Percentiles rank a stretch among this genome's conserved stretches.
phyloP scores from a whole-genome alignment of 805 yeast species.

The Lipomyces mesembrius region DNA sequence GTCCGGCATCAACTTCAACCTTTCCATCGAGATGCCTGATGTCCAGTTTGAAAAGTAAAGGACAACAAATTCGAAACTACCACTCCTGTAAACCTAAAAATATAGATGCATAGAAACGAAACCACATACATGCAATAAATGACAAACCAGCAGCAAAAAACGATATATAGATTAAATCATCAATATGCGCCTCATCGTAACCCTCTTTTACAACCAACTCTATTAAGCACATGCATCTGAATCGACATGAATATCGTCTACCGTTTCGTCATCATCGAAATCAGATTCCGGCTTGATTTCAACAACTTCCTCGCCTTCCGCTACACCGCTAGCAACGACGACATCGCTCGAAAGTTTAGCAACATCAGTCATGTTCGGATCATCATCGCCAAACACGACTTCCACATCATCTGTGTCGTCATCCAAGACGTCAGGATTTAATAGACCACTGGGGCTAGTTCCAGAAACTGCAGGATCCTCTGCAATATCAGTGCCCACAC shows the following conservation, averaged over 20 bases:
- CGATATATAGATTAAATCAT: not conserved
- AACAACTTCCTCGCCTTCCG: constrained; percentile 19
- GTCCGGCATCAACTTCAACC: not conserved
- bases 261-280: constrained; percentile 18
- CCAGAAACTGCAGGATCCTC: constrained; percentile 9
- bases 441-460: not conserved
- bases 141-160: not conserved
- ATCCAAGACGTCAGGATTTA: constrained; percentile 10
- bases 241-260: constrained; percentile 15
- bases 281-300: constrained; percentile 18
- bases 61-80: not conserved
- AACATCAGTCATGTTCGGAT: constrained; percentile 2
- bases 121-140: not conserved
- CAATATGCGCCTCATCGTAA: not conserved
- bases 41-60: not conserved
- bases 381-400: constrained; percentile 11
- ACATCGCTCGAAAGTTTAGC: constrained; percentile 2
- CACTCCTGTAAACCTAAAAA: not conserved
- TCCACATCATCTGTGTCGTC: constrained; percentile 17
- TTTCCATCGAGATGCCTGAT: not conserved
- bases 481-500: not conserved
- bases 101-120: not conserved
- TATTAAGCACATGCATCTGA: not conserved
- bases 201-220: not conserved
- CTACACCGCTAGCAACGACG: constrained; percentile 9